These are phyloP conservation scores for Podila horticola DNA, from an alignment of 192 early-diverging fungal species.

Conservation along the genomic window DNA sequence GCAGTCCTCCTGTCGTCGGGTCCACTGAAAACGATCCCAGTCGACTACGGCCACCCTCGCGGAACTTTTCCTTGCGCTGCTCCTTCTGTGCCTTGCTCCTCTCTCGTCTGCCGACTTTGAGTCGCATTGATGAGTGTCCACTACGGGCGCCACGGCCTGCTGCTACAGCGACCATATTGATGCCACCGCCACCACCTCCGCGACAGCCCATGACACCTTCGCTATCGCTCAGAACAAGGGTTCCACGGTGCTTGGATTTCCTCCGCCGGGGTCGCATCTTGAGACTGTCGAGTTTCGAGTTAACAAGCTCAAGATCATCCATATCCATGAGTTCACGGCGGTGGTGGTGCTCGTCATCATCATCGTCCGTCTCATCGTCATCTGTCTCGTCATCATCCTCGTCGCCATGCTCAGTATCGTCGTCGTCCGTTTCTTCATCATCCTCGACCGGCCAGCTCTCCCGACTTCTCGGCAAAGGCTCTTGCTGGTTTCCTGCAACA, in stretches of 20 bases:
- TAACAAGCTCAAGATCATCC: neutral
- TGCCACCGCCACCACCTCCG: slow-evolving; percentile 37
- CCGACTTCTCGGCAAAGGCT: neutral
- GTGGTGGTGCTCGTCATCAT: neutral
- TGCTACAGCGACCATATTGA: slow-evolving; percentile 30
- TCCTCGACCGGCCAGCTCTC: slow-evolving; percentile 14
- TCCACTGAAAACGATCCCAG: slow-evolving; percentile 1
- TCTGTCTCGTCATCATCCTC: neutral
- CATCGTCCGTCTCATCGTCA: neutral
- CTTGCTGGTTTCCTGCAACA: neutral
- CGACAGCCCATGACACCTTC: slow-evolving; percentile 23
- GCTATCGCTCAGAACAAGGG: slow-evolving; percentile 13
- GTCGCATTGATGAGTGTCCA: neutral
- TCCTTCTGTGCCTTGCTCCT: slow-evolving; percentile 6
- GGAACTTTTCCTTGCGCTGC: slow-evolving; percentile 8
- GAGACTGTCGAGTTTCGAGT: neutral
- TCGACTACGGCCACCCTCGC: slow-evolving; percentile 5
- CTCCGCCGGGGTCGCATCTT: neutral
- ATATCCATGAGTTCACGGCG: neutral
- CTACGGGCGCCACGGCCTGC: neutral
- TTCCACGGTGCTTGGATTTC: slow-evolving; percentile 3
- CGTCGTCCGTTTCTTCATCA: slow-evolving; percentile 8
- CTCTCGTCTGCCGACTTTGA: slow-evolving; percentile 1
- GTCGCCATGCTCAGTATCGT: neutral
- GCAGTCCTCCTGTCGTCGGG: slow-evolving; percentile 1